Percentiles rank a stretch among this genome's conserved stretches.
phyloP scores from a whole-genome alignment of 78 protist genomes.

The Dictyostelium discoideum region dicty_2.7 NC_007088.5:4799001-4799500 shows the following conservation, averaged over 20 bases:
- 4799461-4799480: not conserved
- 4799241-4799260: constrained; percentile 60
- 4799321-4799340: constrained; percentile 81
- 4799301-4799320: constrained; percentile 52
- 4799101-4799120: not conserved
- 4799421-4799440: constrained; percentile 46
- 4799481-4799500: constrained; percentile 11
- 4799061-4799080: constrained; percentile 6
- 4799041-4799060: constrained; percentile 46
- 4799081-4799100: constrained; percentile 39
- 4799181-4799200: not conserved
- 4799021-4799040: constrained; percentile 37
- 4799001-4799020: constrained; percentile 59
- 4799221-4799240: constrained; percentile 8
- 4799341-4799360: constrained; percentile 49
- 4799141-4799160: constrained; percentile 2
- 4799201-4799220: too few relatives aligned
- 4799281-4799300: constrained; percentile 82
- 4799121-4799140: not conserved
- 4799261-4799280: constrained; percentile 75
- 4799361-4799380: constrained; percentile 79
- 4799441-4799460: constrained; percentile 62
- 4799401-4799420: constrained; percentile 51
- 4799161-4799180: not conserved
- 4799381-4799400: constrained; percentile 56